phyloP scores from a whole-genome alignment of 2,329 filamentous ascomycete genomes.

The Zopfia rhizophila region DNA sequence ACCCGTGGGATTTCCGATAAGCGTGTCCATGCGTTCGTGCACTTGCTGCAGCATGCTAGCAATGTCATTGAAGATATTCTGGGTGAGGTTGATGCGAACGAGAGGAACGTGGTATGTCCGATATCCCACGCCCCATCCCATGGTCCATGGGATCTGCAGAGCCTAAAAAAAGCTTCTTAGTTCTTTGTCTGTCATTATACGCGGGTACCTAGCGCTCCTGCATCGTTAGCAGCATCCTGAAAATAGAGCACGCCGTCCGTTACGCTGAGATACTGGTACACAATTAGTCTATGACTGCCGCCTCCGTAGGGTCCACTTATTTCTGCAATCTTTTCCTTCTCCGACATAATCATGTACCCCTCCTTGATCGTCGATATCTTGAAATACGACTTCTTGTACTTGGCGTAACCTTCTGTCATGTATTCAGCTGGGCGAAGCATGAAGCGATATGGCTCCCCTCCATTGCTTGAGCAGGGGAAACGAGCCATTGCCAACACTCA shows the following conservation, averaged over 20 bases:
- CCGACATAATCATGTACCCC: constrained; percentile 6
- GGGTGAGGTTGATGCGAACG: constrained; percentile 3
- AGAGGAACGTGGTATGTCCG: constrained; percentile 10
- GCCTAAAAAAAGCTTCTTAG: not conserved
- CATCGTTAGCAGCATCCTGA: constrained; percentile 8
- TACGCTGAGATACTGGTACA: constrained; percentile 7
- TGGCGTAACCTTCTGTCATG: not conserved
- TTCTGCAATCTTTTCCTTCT: constrained; percentile 8
- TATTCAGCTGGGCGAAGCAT: constrained; percentile 5
- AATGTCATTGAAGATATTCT: constrained; percentile 2
- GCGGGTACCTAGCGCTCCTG: no score
- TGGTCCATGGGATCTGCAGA: constrained; percentile 10
- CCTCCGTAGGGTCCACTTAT: no score
- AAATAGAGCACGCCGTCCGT: constrained; percentile 5
- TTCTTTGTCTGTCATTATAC: not conserved
- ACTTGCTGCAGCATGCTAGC: constrained; percentile 2
- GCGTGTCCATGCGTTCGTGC: not conserved
- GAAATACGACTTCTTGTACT: not conserved
- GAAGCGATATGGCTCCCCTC: constrained; percentile 4
- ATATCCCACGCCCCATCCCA: constrained; percentile 11
- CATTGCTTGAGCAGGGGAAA: constrained; percentile 6
- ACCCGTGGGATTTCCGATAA: not conserved
- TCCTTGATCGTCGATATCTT: constrained; percentile 6
- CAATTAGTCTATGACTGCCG: no score
- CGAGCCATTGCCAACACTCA: constrained; percentile 5